phyloP scores from a whole-genome alignment of 2,329 filamentous ascomycete species.

The Verticillium longisporum region DNA sequence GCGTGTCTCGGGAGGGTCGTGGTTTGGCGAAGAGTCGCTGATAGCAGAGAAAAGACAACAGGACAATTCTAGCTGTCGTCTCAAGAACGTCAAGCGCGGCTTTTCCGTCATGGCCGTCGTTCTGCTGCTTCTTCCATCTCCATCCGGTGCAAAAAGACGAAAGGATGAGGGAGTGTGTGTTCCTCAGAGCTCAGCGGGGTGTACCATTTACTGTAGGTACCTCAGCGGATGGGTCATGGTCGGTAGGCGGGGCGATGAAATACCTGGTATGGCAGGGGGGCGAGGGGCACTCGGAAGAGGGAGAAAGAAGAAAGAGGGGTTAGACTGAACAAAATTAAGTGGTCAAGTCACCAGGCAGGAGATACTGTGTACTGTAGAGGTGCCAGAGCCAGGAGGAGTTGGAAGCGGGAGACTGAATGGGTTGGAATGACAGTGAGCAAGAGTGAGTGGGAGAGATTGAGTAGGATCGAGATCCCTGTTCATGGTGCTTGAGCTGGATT shows the following conservation, averaged over 20 bases:
- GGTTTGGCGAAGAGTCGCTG: no score
- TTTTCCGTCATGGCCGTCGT: neutral
- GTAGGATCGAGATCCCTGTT: slow-evolving; percentile 11
- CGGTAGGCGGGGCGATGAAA: neutral
- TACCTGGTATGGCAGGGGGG: neutral
- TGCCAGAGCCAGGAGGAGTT: neutral
- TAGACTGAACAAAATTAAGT: neutral
- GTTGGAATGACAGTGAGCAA: neutral
- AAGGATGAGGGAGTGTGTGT: neutral
- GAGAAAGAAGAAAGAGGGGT: neutral
- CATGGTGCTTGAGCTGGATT: slow-evolving; percentile 2
- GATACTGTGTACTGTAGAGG: no score
- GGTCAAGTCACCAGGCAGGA: neutral
- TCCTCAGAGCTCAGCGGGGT: no score
- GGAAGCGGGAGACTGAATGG: neutral
- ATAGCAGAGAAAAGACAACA: neutral
- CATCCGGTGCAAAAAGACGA: neutral
- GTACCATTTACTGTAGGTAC: no score
- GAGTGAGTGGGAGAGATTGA: slow-evolving; percentile 1
- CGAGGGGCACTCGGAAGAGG: no score
- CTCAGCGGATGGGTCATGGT: no score
- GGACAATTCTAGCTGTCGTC: neutral
- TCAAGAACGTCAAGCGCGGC: neutral
- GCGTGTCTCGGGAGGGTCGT: neutral
- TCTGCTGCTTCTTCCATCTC: neutral